phyloP scores from a whole-genome alignment of 805 yeast genomes.

The Myxozyma neglecta region DNA sequence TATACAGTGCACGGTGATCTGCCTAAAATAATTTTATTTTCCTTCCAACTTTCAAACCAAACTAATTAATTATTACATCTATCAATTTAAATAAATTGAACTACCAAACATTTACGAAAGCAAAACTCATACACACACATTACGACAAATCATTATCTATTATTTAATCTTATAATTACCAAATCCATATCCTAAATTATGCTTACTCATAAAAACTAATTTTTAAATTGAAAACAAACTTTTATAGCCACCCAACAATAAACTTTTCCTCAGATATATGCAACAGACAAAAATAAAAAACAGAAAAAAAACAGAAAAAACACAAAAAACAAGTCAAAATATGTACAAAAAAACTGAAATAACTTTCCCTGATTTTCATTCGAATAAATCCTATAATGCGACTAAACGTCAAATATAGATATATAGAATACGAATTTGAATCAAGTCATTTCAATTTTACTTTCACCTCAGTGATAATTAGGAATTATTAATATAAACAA shows the following conservation, averaged over 20 bases:
- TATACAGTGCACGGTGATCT: no score
- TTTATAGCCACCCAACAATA: conserved; percentile 27
- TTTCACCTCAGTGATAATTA: background rate
- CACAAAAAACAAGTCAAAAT: background rate
- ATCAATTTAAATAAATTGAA: no score
- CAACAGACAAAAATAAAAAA: background rate
- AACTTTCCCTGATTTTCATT: conserved; percentile 1
- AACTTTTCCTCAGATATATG: conserved; percentile 23
- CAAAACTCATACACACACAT: no score
- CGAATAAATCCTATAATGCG: background rate
- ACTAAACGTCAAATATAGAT: background rate
- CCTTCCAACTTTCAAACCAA: no score
- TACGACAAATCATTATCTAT: no score
- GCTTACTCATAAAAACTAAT: no score
- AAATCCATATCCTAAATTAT: no score
- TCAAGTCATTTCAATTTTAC: background rate
- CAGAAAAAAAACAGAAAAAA: background rate
- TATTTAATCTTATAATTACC: no score
- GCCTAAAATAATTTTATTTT: no score
- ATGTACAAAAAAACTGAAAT: conserved; percentile 6
- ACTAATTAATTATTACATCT: no score
- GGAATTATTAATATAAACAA: background rate
- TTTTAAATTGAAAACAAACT: no score
- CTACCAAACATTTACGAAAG: no score
- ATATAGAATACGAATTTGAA: background rate